A percentile compares a stretch with the other conserved stretches of the same genome.
Conservation (phyloP, 306 rosid species). For the Pyrus betulifolia region DNA sequence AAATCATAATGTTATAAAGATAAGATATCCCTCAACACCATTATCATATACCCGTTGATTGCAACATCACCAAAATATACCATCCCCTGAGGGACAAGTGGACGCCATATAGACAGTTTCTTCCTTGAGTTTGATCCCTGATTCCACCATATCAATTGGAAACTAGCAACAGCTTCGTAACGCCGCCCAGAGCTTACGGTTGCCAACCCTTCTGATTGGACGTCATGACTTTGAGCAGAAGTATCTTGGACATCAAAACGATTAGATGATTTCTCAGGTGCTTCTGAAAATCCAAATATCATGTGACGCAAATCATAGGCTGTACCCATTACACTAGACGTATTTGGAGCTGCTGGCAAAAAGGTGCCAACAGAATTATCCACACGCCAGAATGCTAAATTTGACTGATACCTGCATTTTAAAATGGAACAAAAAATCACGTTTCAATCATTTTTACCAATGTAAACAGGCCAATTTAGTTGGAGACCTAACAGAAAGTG, state of each 20-base stretch:
- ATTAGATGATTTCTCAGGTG: conserved; percentile 22
- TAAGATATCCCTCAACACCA: conserved; percentile 13
- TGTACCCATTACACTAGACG: conserved; percentile 41
- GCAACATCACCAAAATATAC: conserved; percentile 87
- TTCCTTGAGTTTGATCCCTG: conserved; percentile 69
- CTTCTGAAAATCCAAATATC: conserved; percentile 60
- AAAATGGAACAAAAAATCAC: background rate
- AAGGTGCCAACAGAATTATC: conserved; percentile 88
- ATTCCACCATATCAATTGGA: conserved; percentile 88
- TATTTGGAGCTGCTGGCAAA: conserved; percentile 68
- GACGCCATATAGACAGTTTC: conserved; percentile 87
- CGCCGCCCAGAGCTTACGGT: conserved; percentile 47
- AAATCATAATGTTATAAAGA: background rate
- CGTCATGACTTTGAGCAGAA: conserved; percentile 26
- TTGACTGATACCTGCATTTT: conserved; percentile 45
- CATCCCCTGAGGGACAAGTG: conserved; percentile 72
- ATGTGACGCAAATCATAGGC: conserved; percentile 71
- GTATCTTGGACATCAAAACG: conserved; percentile 32
- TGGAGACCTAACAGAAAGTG: background rate
- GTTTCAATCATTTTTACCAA: background rate
- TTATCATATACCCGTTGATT: conserved; percentile 56
- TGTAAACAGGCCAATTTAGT: background rate
- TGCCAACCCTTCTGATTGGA: conserved; percentile 36
- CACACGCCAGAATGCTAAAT: conserved; percentile 80
- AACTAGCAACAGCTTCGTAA: conserved; percentile 76